Base-by-base conservation (phyloP, 495 filamentous ascomycete species). In the Hypoxylon cercidicola region DNA sequence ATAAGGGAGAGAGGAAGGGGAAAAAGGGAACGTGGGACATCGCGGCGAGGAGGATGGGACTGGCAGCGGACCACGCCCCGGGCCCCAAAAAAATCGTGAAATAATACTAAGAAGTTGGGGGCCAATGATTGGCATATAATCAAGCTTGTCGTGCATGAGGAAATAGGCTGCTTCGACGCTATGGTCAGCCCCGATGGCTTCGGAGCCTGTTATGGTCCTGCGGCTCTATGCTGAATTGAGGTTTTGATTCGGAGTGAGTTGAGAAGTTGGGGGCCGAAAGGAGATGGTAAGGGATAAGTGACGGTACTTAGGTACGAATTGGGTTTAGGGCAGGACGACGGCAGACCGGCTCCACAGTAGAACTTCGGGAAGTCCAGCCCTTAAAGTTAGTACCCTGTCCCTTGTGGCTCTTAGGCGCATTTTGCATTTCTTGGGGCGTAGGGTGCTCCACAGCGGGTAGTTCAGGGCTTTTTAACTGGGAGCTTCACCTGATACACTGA, bases 161-260 rank as follows among this genome's bases (percentile, higher is more conserved):
- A 60, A 65, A 69, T 58, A 65, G 61, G 66, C 62, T 69, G 47
- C 66, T 69, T 52, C 52, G 10, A 53, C 50, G 30, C 25, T 35
- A 53, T 55, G 52, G 56, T 69, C 62, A 65, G 61, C 60, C 41
- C 55, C 57, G 43, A 58, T 34, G 61, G 32, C 56, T 56, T 19
- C 56, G 66, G 41, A 69, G 66, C 66, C 66, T 69, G 66, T 46
- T 52, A 60, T 64, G 11, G 20, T 60, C 10, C 66, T 69, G 66
- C 60, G 65, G 65, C 65, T 68, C 65, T 64, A 68, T 68, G 35
- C 65, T 68, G 55, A 52, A 68, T 68, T 63, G 65, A 68, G 66
- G 53, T 69, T 32, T 32, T 61, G 66, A 64, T 69, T 69, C 44
- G 55, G 55, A 32, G 55, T 55, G 45, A 39, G 59, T 53, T 51